Conservation (phyloP, 352 stramenopile genomes). For the Pythium guiyangense region DNA sequence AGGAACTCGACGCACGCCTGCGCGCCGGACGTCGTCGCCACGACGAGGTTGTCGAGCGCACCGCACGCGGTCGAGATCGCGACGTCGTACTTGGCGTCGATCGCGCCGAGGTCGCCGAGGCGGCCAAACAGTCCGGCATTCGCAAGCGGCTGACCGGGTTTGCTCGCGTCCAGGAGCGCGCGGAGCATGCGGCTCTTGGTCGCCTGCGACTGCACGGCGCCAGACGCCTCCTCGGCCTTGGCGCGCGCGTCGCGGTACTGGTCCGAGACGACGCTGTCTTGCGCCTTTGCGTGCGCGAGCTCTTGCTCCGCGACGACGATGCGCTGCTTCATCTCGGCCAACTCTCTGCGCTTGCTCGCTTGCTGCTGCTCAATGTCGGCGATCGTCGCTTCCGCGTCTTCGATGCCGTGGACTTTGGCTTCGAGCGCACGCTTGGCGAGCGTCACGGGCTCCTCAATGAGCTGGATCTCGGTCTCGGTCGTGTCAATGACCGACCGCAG, state of each 20-base stretch:
- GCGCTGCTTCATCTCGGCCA: conserved; percentile 62
- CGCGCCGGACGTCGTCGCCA: conserved; percentile 94
- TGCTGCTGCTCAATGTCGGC: conserved; percentile 66
- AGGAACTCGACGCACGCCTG: conserved; percentile 96
- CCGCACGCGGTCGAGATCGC: conserved; percentile 97
- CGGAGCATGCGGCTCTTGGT: conserved; percentile 80
- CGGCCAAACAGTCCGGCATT: conserved; percentile 93
- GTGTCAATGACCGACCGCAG: conserved; percentile 77
- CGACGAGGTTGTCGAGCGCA: conserved; percentile 96
- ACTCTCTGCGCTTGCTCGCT: conserved; percentile 41
- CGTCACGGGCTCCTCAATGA: conserved; percentile 63
- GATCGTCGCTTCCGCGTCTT: conserved; percentile 51
- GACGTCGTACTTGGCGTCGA: conserved; percentile 96
- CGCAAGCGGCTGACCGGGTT: conserved; percentile 86
- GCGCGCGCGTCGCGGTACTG: conserved; percentile 63
- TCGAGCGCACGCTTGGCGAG: conserved; percentile 81
- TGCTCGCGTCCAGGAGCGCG: conserved; percentile 89
- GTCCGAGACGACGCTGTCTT: conserved; percentile 42
- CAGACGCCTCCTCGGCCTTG: conserved; percentile 76
- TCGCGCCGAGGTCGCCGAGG: conserved; percentile 96
- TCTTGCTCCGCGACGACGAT: conserved; percentile 80
- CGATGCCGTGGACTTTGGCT: conserved; percentile 44
- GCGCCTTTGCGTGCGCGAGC: conserved; percentile 53
- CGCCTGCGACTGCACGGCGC: conserved; percentile 60
- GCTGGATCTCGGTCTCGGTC: conserved; percentile 73